A percentile compares a stretch with the other conserved stretches of the same genome.
Evolutionary conservation across 2,329 filamentous ascomycete genomes (phyloP).

Genomic region (Scedosporium dehoogii): DNA sequence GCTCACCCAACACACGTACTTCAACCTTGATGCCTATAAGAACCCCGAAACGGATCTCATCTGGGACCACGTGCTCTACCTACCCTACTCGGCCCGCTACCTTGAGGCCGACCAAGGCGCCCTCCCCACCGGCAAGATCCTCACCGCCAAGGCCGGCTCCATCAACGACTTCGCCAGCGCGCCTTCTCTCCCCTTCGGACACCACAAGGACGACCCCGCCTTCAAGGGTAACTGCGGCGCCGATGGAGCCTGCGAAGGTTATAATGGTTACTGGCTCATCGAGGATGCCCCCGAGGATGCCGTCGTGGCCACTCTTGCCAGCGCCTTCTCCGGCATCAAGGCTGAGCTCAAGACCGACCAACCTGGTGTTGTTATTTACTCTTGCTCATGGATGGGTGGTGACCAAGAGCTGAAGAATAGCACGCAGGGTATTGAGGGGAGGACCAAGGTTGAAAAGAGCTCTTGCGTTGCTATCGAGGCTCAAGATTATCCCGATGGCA

Average conservation of each 20-base stretch:
- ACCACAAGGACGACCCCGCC: slow-evolving; percentile 43
- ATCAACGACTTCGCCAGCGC: slow-evolving; percentile 59
- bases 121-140: slow-evolving; percentile 52
- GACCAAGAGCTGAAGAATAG: slow-evolving; percentile 40
- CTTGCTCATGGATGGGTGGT: slow-evolving; percentile 48
- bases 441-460: slow-evolving; percentile 43
- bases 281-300: slow-evolving; percentile 28
- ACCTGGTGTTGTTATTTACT: slow-evolving; percentile 61
- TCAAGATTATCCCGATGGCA: slow-evolving; percentile 67
- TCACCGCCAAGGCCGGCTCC: slow-evolving; percentile 40
- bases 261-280: slow-evolving; percentile 51
- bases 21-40: slow-evolving; percentile 57
- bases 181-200: slow-evolving; percentile 49
- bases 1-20: slow-evolving; percentile 58
- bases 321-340: slow-evolving; percentile 56
- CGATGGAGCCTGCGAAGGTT: slow-evolving; percentile 59
- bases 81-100: slow-evolving; percentile 51
- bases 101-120: slow-evolving; percentile 44
- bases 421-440: slow-evolving; percentile 41
- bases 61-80: slow-evolving; percentile 52
- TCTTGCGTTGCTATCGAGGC: slow-evolving; percentile 69
- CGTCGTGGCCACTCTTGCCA: slow-evolving; percentile 45
- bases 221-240: slow-evolving; percentile 52
- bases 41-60: slow-evolving; percentile 44
- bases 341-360: slow-evolving; percentile 63